phyloP scores from a whole-genome alignment of 768 basidiomycete species.

The Sporobolomyces roseus region DNA sequence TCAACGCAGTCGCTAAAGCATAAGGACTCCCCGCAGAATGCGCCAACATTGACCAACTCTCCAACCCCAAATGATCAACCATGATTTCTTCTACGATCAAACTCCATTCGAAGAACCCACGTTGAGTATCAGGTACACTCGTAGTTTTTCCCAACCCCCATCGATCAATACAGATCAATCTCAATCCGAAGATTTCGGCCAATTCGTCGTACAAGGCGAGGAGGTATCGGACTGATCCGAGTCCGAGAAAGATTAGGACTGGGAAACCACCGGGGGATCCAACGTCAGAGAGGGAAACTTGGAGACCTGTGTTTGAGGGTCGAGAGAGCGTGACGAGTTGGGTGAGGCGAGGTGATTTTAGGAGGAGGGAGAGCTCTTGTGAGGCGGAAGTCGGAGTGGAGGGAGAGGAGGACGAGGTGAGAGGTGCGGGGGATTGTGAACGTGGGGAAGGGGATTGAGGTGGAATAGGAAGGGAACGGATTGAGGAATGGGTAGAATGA shows the following conservation, averaged over 20 bases:
- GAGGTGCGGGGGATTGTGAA: neutral
- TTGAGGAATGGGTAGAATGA: conserved; percentile 15
- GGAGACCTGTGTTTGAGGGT: conserved; percentile 61
- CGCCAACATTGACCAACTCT: conserved; percentile 81
- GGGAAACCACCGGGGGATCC: conserved; percentile 81
- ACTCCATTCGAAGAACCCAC: conserved; percentile 87
- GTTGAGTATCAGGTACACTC: conserved; percentile 57
- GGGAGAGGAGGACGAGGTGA: neutral
- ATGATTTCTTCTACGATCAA: conserved; percentile 84
- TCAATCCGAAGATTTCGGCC: conserved; percentile 76
- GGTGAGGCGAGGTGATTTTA: conserved; percentile 61
- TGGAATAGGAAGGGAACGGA: neutral
- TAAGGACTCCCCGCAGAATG: conserved; percentile 97
- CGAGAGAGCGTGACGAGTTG: conserved; percentile 73
- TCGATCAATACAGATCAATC: conserved; percentile 92
- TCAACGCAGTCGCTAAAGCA: conserved; percentile 77
- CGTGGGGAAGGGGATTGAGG: conserved; percentile 7
- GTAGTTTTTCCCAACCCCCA: conserved; percentile 92
- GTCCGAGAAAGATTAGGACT: conserved; percentile 82
- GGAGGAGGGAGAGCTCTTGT: conserved; percentile 26
- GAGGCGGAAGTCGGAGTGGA: neutral
- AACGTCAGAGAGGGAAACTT: conserved; percentile 73
- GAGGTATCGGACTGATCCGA: conserved; percentile 90
- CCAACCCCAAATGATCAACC: conserved; percentile 65
- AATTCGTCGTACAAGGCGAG: conserved; percentile 96